Conservation (phyloP, 208 protist genomes). For the Acanthamoeba castellanii region DNA sequence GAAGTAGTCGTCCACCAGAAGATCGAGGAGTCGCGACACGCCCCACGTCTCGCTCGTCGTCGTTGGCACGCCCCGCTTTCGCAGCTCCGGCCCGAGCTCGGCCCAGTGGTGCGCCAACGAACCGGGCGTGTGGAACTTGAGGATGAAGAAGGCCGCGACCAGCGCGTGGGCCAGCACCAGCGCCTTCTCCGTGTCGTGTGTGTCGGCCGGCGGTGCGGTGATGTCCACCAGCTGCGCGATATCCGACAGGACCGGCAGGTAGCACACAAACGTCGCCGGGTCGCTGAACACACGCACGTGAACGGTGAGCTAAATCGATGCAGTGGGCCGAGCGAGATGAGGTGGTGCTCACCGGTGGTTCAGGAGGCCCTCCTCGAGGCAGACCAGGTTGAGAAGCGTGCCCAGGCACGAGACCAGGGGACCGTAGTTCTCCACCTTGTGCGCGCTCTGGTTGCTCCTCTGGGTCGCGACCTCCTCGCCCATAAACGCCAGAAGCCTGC, state of each 20-base stretch:
- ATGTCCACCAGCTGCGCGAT: neutral
- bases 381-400: conserved; percentile 56
- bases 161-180: conserved; percentile 61
- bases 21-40: neutral
- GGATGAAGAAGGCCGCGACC: conserved; percentile 37
- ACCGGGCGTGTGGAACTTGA: conserved; percentile 16
- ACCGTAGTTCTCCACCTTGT: neutral
- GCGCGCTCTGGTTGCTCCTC: neutral
- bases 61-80: neutral
- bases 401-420: conserved; percentile 59
- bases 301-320: neutral
- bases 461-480: neutral
- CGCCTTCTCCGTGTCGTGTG: conserved; percentile 11
- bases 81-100: neutral
- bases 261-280: neutral
- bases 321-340: neutral
- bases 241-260: conserved; percentile 14
- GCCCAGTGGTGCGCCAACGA: conserved; percentile 27
- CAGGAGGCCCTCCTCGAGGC: conserved; percentile 41
- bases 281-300: neutral
- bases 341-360: neutral
- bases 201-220: neutral
- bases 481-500: conserved; percentile 28
- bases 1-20: neutral
- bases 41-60: neutral